Conservation (phyloP, 768 basidiomycete species). For the Boletus subparvulus region DNA sequence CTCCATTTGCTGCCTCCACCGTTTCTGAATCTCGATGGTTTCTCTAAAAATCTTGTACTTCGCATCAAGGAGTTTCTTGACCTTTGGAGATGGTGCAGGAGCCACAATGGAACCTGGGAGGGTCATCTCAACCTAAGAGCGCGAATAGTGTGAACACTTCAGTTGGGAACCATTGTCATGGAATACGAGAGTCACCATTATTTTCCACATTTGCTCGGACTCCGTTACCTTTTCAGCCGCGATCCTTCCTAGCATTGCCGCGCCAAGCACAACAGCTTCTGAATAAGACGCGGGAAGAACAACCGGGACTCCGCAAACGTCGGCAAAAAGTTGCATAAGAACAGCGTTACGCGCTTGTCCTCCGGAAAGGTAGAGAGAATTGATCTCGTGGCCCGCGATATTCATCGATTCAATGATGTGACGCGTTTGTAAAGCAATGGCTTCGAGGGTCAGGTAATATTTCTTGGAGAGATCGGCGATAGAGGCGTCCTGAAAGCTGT, state of each 20-base stretch:
- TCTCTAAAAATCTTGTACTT: conserved; percentile 96
- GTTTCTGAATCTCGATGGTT: conserved; percentile 81
- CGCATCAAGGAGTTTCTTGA: conserved; percentile 76
- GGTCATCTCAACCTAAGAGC: conserved; percentile 83
- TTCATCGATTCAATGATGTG: conserved; percentile 95
- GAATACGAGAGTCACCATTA: conserved; percentile 61
- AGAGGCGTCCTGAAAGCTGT: conserved; percentile 53
- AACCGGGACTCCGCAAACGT: conserved; percentile 79
- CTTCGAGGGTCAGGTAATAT: conserved; percentile 88
- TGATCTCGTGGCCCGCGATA: conserved; percentile 76
- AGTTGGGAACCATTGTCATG: neutral
- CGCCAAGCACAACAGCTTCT: conserved; percentile 87
- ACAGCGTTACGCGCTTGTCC: conserved; percentile 88
- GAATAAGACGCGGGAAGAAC: conserved; percentile 75
- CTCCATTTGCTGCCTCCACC: conserved; percentile 82
- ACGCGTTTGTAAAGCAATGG: conserved; percentile 90
- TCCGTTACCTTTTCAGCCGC: conserved; percentile 64
- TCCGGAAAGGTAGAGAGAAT: conserved; percentile 87
- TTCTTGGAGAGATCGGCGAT: conserved; percentile 83
- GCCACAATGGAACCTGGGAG: conserved; percentile 70
- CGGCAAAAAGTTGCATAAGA: conserved; percentile 88
- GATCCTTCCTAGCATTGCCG: conserved; percentile 90
- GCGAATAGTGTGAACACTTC: neutral
- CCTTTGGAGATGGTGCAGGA: conserved; percentile 60
- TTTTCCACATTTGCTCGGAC: conserved; percentile 77